Base-by-base conservation (phyloP, 129 eudicot genomes). In the Saposhnikovia divaricata region DNA sequence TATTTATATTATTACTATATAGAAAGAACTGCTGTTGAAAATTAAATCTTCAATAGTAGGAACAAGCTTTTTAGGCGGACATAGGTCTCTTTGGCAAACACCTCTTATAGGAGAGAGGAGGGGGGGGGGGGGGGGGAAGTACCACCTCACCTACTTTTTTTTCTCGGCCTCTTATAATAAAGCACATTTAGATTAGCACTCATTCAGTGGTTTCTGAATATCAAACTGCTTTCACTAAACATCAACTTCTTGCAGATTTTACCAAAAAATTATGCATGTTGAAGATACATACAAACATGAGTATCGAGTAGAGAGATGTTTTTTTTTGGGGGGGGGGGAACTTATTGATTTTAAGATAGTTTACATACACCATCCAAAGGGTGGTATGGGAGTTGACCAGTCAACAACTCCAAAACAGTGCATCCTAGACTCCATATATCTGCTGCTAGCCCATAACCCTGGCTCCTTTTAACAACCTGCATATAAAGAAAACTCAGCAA, bases 341-440 rank as follows among this genome's bases (percentile, higher is more conserved):
- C 15, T 59, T n/a, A n/a, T 59, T 9, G 68, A 59, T 66, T 66
- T 11, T 1, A 76, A 76, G 8, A 61, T 9, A n/a, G 34, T 40
- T 50, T 53, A 87, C 98, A 13, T 88, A 94, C 98, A 77, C 86
- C 73, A 82, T 94, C 97, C 85, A 94, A 73, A 75, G 89, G 89
- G 39, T 84, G 47, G 78, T 94, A 94, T 0, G 98, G 98, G 81
- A 94, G 86, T 74, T 87, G 86, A 34, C 92, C 79, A 18, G 98
- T 94, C 81, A 90, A 84, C 98, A 94, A 88, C 91, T 94, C 98
- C 80, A 94, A 79, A 50, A 94, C 98, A n/a, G 98, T 94, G 81
- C 98, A 94, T 31, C 98, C 98, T 79, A 94, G 97, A 84, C 98
- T 94, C 98, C 98, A 94, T 81, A 94, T 94, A 86, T 94, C 98